Evolutionary conservation across 805 yeast genomes (phyloP), one percentile per base, ranked within the genome.

Genomic region (Kluyveromyces nonfermentans): DNA sequence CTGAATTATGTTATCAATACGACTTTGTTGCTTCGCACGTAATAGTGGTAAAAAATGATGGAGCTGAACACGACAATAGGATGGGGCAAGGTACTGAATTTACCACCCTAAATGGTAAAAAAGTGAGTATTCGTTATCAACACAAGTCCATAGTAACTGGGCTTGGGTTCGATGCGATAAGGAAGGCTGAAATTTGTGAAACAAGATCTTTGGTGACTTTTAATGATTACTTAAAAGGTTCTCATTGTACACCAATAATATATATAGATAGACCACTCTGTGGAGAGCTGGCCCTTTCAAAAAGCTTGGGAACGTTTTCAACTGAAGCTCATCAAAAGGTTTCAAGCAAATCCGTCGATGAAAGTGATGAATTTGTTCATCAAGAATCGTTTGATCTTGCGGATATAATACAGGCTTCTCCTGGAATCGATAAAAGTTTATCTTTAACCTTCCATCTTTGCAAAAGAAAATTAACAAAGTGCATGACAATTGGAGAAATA

Each of bases 11-110:
- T 56, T 73, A 73, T 40, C 70, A 68, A 33, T 75, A 74, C 30
- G 84, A 78, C 20, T 83, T 82, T 56, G 64, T 82, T 7, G 71
- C 71, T 38, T 74, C 84, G 1, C 90, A 84, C 57, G 72, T 84
- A 19, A 60, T 82, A 16, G 59, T 69, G 37, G 63, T 71, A 2
- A 55, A 60, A 9, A 60, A 57, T 18, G 39, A 53, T 54, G 19
- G 52, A 15, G 52, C 46, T 54, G 45, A 50, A 47, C 42, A 25
- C 18, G 37, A 33, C 33, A 41, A 33, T 30, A 32, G 53, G 52
- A 21, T 67, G 59, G 39, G 72, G 65, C 64, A 64, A 7, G 48
- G 47, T 22, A 38, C 66, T n/a, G 61, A 73, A 15, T 77, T 71
- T 49, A 65, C 63, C 44, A 78, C 88, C 0, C 50, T 80, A 33